Evolutionary conservation across 1,284 basidiomycete species (phyloP).

Genomic region (Salmacisia buchloeana): DNA sequence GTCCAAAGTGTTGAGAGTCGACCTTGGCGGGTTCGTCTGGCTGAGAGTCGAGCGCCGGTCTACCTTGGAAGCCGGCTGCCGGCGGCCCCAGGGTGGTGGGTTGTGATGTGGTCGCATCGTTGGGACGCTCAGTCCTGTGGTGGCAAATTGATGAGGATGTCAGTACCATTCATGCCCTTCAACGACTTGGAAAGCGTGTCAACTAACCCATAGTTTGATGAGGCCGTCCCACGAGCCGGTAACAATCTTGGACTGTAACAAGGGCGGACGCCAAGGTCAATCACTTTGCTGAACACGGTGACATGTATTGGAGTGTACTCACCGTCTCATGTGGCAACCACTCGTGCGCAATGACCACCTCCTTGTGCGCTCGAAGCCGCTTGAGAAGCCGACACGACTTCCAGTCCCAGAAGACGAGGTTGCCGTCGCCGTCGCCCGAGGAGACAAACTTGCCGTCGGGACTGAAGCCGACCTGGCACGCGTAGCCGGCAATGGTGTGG

Average conservation of each 20-base stretch:
- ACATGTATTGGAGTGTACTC: constrained; percentile 10
- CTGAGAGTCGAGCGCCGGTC: too few species aligned
- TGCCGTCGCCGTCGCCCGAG: constrained; percentile 88
- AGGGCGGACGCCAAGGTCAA: neutral
- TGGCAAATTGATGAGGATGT: neutral
- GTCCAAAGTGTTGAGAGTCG: too few species aligned
- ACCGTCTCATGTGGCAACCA: constrained; percentile 98
- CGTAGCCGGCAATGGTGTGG: constrained; percentile 91
- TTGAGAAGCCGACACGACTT: constrained; percentile 89
- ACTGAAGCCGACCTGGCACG: constrained; percentile 91
- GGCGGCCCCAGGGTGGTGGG: too few species aligned
- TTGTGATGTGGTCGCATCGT: too few species aligned
- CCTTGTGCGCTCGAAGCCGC: constrained; percentile 76
- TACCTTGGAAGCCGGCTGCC: too few species aligned
- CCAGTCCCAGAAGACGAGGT: constrained; percentile 99
- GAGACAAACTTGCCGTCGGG: constrained; percentile 97
- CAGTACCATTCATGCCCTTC: too few species aligned
- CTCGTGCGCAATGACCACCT: constrained; percentile 92
- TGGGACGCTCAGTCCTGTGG: neutral
- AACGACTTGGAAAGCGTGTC: neutral
- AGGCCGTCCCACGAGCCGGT: constrained; percentile 95
- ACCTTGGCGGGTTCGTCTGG: too few species aligned
- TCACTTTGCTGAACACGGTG: neutral
- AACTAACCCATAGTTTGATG: constrained; percentile 79
- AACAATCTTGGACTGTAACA: constrained; percentile 63